Base-by-base conservation (phyloP, 176 grass and related monocot species). In the Luzula sylvatica region DNA sequence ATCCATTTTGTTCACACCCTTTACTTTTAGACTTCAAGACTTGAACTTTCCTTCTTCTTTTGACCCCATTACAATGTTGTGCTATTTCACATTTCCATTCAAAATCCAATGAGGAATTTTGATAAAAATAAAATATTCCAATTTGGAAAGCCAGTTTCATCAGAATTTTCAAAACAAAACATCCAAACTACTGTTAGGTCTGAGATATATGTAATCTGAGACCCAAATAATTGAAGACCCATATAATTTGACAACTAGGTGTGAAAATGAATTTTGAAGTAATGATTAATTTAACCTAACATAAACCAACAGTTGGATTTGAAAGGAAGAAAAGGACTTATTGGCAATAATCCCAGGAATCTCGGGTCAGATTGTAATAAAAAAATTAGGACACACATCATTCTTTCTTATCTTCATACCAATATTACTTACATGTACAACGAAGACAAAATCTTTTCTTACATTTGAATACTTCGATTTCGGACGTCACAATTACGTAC, bases 61-160 rank as follows among this genome's bases (percentile, higher is more conserved):
- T 58, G 32, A 23, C 5, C 3, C 7, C 32, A 12, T 14, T 9
- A 11, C 12, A 1, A 15, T 26, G 20, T 18, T 40, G 56, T 58
- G 55, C 21, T n/a, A n/a, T n/a, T 42, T 39, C 55, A 41, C 55
- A 58, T 58, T 42, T 58, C 22, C 30, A 35, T n/a, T n/a, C n/a
- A n/a, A n/a, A n/a, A n/a, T n/a, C n/a, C n/a, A n/a, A n/a, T n/a
- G n/a, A n/a, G n/a, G n/a, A n/a, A n/a, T n/a, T n/a, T n/a, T n/a
- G n/a, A n/a, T n/a, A n/a, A n/a, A n/a, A n/a, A n/a, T n/a, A n/a
- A n/a, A n/a, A n/a, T n/a, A n/a, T n/a, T n/a, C n/a, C n/a, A n/a
- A n/a, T n/a, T n/a, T n/a, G n/a, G n/a, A n/a, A n/a, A n/a, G n/a
- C n/a, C n/a, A n/a, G n/a, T n/a, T n/a, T n/a, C n/a, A n/a, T n/a